Conservation (phyloP, 225 moss, liverwort and hornwort genomes). For the Climacium dendroides region DNA sequence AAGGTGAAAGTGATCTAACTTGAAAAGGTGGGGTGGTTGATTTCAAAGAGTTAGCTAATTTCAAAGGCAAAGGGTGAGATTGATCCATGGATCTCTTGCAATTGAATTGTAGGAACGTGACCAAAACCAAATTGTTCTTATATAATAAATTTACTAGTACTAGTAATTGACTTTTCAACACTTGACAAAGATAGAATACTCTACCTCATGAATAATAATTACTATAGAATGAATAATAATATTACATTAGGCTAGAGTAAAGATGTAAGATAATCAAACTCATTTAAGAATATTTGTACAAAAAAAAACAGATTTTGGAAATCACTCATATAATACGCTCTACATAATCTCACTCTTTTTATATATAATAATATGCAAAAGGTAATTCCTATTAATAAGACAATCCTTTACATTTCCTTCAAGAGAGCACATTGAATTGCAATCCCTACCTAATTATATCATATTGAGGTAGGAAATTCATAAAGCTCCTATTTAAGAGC, state of each 20-base stretch:
- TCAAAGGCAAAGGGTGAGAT: not conserved
- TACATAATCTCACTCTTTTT: not conserved
- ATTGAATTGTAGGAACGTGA: not conserved
- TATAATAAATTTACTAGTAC: not conserved
- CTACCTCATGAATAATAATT: not conserved
- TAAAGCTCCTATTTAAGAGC: not conserved
- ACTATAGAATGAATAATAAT: not conserved
- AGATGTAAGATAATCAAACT: not conserved
- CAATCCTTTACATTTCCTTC: not conserved
- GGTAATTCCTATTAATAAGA: not conserved
- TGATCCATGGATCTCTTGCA: not conserved
- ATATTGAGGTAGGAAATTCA: not conserved
- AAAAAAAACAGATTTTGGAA: not conserved
- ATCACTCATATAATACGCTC: fast-evolving
- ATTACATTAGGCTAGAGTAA: not conserved
- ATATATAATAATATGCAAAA: not conserved
- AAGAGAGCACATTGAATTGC: not conserved
- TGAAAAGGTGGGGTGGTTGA: not conserved
- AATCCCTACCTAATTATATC: fast-evolving
- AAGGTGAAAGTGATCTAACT: not conserved
- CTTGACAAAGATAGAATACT: not conserved
- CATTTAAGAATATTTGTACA: not conserved
- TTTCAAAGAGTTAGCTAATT: not conserved
- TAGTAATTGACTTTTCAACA: not conserved
- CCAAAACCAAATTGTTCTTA: not conserved